A percentile compares a stretch with the other conserved stretches of the same genome.
phyloP scores from a whole-genome alignment of 1,284 basidiomycete species.

The Tilletia horrida region DNA sequence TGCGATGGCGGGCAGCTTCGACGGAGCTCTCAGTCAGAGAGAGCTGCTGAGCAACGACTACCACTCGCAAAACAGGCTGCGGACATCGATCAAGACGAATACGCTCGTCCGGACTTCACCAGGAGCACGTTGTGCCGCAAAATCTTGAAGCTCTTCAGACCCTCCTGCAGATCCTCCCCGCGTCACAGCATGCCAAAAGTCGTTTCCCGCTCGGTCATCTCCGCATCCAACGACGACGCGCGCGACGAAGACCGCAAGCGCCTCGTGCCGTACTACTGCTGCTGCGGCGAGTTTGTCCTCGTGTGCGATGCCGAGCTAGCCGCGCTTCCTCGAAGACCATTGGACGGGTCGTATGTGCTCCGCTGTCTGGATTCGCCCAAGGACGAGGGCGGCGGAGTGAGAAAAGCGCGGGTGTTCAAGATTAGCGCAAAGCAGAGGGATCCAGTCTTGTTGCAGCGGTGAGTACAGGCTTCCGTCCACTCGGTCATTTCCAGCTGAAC shows the following conservation, averaged over 20 bases:
- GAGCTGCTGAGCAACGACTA: too few relatives aligned
- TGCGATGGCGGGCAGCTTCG: too few relatives aligned
- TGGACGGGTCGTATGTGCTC: conserved; percentile 40
- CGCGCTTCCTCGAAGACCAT: conserved; percentile 33
- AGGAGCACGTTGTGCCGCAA: too few relatives aligned
- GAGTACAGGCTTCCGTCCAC: conserved; percentile 16
- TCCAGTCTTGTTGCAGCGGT: conserved; percentile 26
- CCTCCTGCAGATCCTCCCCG: background rate
- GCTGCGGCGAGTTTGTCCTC: conserved; percentile 51
- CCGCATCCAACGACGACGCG: conserved; percentile 15
- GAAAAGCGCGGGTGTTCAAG: conserved; percentile 40
- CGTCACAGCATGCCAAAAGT: conserved; percentile 14
- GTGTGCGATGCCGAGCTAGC: conserved; percentile 37
- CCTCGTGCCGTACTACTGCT: conserved; percentile 43
- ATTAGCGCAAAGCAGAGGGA: conserved; percentile 43
- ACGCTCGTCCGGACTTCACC: too few relatives aligned
- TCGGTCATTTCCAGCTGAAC: background rate
- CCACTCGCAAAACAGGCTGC: too few relatives aligned
- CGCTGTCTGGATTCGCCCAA: conserved; percentile 37
- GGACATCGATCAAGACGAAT: too few relatives aligned
- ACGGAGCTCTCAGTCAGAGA: too few relatives aligned
- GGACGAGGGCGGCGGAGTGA: conserved; percentile 27
- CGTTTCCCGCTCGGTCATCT: conserved; percentile 16
- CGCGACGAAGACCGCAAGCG: background rate
- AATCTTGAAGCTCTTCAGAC: too few relatives aligned